Conservation (phyloP, 805 yeast species). For the Candida arabinofermentans region DNA sequence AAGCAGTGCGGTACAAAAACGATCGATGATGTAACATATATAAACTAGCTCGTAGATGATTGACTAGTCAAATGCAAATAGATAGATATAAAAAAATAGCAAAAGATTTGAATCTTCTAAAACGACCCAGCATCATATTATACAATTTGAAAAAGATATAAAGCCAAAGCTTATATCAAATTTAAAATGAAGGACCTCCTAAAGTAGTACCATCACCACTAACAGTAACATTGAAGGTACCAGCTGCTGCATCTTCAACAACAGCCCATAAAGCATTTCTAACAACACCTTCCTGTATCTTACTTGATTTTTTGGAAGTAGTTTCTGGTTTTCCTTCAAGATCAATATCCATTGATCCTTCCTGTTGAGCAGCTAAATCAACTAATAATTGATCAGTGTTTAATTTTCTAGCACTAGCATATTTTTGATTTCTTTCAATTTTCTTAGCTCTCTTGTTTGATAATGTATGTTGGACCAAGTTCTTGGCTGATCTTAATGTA, state of each 20-base stretch:
- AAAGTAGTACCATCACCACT: constrained; percentile 76
- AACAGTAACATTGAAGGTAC: constrained; percentile 36
- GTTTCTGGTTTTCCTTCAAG: constrained; percentile 21
- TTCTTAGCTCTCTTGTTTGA: constrained; percentile 78
- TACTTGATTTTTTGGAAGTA: constrained; percentile 25
- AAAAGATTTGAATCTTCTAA: too few species aligned
- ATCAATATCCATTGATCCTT: constrained; percentile 48
- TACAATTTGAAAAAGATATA: neutral
- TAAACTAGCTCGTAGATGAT: neutral
- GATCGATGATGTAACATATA: neutral
- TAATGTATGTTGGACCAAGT: constrained; percentile 53
- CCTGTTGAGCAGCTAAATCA: constrained; percentile 46
- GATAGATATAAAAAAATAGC: neutral
- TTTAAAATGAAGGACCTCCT: constrained; percentile 63
- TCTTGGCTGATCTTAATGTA: constrained; percentile 13
- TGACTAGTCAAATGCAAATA: constrained; percentile 1
- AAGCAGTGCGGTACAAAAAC: neutral
- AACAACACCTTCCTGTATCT: constrained; percentile 33
- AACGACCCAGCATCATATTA: too few species aligned
- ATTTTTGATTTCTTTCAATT: constrained; percentile 73
- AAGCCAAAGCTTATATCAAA: neutral
- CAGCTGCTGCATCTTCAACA: constrained; percentile 53
- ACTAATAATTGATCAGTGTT: constrained; percentile 38
- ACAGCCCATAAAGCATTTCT: constrained; percentile 70
- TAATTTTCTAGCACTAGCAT: constrained; percentile 52